phyloP scores from a whole-genome alignment of 495 filamentous ascomycete species.

The Rusavskia elegans region DNA sequence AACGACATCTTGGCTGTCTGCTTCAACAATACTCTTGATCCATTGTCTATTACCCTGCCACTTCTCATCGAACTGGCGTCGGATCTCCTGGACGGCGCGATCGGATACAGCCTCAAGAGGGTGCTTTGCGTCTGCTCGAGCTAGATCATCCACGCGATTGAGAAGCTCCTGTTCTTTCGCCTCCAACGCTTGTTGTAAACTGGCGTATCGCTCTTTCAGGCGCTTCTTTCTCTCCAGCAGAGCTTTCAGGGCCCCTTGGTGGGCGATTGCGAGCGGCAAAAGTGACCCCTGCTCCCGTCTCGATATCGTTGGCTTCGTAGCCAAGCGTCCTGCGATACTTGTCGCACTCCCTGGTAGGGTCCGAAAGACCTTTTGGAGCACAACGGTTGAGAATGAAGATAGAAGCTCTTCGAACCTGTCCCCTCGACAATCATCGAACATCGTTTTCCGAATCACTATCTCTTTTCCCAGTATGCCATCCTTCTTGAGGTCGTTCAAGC shows the following conservation, averaged over 20 bases:
- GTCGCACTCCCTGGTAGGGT: conserved; percentile 16
- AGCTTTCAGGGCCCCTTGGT: conserved; percentile 44
- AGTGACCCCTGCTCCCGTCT: conserved; percentile 42
- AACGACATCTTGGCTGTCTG: conserved; percentile 38
- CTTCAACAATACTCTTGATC: conserved; percentile 48
- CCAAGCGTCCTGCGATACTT: conserved; percentile 40
- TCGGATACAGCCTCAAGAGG: conserved; percentile 8
- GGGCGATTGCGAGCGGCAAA: conserved; percentile 51
- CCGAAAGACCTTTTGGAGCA: conserved; percentile 52
- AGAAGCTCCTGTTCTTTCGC: conserved; percentile 27
- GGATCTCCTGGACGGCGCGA: conserved; percentile 11
- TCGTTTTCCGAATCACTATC: conserved; percentile 64
- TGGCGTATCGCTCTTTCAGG: conserved; percentile 29
- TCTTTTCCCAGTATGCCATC: conserved; percentile 67
- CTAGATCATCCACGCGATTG: conserved; percentile 1
- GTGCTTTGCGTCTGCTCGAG: background rate
- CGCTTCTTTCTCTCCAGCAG: conserved; percentile 33
- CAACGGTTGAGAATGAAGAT: conserved; percentile 60
- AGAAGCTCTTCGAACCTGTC: conserved; percentile 69
- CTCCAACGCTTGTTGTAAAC: conserved; percentile 44
- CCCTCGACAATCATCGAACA: conserved; percentile 84
- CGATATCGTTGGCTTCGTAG: conserved; percentile 43
- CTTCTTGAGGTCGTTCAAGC: conserved; percentile 68
- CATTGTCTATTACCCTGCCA: conserved; percentile 62
- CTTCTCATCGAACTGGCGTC: conserved; percentile 41